Conservation (phyloP, 768 basidiomycete species). For the Mycena pura region DNA sequence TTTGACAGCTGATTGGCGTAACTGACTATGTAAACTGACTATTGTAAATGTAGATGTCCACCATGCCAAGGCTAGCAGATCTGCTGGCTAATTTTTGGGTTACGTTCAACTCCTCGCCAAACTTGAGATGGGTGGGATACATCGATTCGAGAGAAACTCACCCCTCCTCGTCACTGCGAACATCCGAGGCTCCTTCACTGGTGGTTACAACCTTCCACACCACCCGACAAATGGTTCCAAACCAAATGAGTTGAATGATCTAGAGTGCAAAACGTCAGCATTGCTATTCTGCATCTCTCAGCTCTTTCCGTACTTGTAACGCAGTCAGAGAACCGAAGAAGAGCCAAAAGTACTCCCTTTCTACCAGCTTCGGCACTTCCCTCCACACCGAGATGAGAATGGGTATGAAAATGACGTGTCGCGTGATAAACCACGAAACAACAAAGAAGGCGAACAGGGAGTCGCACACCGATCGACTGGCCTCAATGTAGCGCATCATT, state of each 20-base stretch:
- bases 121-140: not conserved
- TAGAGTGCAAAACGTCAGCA: slow-evolving; percentile 35
- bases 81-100: no score
- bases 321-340: slow-evolving; percentile 65
- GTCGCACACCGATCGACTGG: slow-evolving; percentile 71
- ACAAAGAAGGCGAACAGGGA: slow-evolving; percentile 81
- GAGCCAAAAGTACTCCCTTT: slow-evolving; percentile 45
- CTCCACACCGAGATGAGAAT: slow-evolving; percentile 68
- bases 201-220: slow-evolving; percentile 79
- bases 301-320: slow-evolving; percentile 59
- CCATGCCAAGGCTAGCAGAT: no score
- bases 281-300: not conserved
- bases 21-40: no score
- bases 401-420: slow-evolving; percentile 81
- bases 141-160: slow-evolving; percentile 31
- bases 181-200: slow-evolving; percentile 81
- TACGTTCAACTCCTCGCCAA: slow-evolving; percentile 33
- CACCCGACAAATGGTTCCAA: slow-evolving; percentile 81
- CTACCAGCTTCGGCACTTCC: slow-evolving; percentile 59
- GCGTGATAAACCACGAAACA: slow-evolving; percentile 88
- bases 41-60: no score
- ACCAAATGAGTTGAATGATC: slow-evolving; percentile 86
- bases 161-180: slow-evolving; percentile 85
- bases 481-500: slow-evolving; percentile 87
- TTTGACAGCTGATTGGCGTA: no score